These are phyloP conservation scores for Salvia splendens DNA, from an alignment of 257 asterid species.

Conservation along the genomic window DNA sequence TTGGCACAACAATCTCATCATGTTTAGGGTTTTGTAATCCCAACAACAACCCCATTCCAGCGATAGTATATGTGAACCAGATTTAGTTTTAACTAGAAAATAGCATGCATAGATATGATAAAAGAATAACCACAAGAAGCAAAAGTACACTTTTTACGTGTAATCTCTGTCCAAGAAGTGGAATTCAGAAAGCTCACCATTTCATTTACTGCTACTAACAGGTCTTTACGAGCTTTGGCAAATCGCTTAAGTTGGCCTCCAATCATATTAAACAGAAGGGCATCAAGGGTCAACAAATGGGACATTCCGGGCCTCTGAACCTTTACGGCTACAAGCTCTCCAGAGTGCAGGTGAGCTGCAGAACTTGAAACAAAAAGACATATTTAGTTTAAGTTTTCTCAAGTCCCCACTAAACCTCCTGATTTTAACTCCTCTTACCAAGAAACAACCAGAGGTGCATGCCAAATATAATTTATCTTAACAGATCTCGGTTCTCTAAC, in stretches of 20 bases:
- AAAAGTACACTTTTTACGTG: neutral
- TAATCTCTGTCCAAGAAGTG: constrained; percentile 10
- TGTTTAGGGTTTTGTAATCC: constrained; percentile 16
- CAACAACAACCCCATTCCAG: constrained; percentile 5
- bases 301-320: constrained; percentile 99
- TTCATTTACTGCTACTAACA: constrained; percentile 93
- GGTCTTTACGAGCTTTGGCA: constrained; percentile 97
- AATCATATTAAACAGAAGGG: constrained; percentile 88
- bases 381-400: constrained; percentile 36
- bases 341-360: constrained; percentile 99
- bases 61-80: constrained; percentile 15
- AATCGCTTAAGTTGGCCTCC: constrained; percentile 98
- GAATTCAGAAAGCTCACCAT: constrained; percentile 62
- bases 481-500: constrained; percentile 49
- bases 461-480: constrained; percentile 4
- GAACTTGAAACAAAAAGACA: constrained; percentile 63
- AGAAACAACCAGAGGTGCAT: constrained; percentile 13
- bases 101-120: neutral
- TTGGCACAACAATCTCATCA: constrained; percentile 31
- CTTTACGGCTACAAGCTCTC: constrained; percentile 98
- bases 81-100: constrained; percentile 11
- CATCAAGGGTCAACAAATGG: constrained; percentile 81
- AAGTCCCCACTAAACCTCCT: constrained; percentile 13
- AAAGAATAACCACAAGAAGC: constrained; percentile 8
- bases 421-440: constrained; percentile 10